Conservation (phyloP, 75 land plant species). For the Azolla pinnata region DNA sequence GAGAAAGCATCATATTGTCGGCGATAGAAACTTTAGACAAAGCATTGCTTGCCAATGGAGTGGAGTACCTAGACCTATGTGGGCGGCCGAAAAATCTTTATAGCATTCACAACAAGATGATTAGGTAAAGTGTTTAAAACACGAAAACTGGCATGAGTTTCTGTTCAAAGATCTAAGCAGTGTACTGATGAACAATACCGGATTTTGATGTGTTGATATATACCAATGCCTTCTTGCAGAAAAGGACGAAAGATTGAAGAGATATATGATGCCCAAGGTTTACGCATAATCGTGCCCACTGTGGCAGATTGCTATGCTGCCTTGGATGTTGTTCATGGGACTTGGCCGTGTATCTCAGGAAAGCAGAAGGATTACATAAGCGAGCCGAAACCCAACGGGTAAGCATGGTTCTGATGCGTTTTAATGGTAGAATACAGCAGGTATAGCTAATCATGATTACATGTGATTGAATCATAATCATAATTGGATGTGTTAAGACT, state of each 20-base stretch:
- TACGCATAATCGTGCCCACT: constrained; percentile 64
- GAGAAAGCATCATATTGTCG: constrained; percentile 56
- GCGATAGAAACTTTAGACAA: constrained; percentile 55
- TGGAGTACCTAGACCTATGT: constrained; percentile 48
- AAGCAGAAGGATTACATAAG: constrained; percentile 75
- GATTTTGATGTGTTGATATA: no score
- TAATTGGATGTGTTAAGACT: no score
- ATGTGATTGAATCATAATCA: no score
- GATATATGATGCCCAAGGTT: constrained; percentile 88
- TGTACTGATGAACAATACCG: no score
- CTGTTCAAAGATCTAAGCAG: no score
- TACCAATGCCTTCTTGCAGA: no score
- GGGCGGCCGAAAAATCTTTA: constrained; percentile 91
- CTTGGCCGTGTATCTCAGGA: constrained; percentile 67
- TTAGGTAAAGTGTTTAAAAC: no score
- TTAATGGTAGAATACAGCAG: no score
- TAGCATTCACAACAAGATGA: constrained; percentile 80
- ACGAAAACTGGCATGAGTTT: no score
- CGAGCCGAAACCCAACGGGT: constrained; percentile 93
- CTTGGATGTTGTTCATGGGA: constrained; percentile 48
- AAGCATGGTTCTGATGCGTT: no score
- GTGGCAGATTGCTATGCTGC: constrained; percentile 76
- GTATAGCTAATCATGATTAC: no score
- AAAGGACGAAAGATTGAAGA: constrained; percentile 81
- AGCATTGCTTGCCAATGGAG: constrained; percentile 41